Evolutionary conservation across 805 yeast species (phyloP).

Genomic region (Jamesozyma lodderae): DNA sequence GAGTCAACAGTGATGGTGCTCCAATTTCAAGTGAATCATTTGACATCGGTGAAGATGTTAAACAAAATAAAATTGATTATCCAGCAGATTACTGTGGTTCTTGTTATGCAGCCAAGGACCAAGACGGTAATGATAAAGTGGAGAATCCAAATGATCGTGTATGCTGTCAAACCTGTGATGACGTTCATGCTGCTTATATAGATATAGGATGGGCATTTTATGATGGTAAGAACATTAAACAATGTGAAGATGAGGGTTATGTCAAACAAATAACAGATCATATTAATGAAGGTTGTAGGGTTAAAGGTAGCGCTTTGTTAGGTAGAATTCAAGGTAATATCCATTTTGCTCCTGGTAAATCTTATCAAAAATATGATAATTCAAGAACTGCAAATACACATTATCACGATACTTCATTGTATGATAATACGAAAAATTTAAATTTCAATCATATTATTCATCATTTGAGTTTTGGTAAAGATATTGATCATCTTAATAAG

Average conservation of each 20-base stretch:
- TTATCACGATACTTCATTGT: constrained; percentile 77
- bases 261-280: constrained; percentile 51
- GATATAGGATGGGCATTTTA: constrained; percentile 76
- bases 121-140: constrained; percentile 36
- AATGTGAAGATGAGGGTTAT: constrained; percentile 86
- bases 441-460: constrained; percentile 71
- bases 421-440: constrained; percentile 47
- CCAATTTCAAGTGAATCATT: constrained; percentile 35
- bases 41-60: constrained; percentile 34
- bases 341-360: constrained; percentile 94
- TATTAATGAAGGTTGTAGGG: constrained; percentile 78
- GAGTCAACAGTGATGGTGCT: constrained; percentile 44
- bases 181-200: constrained; percentile 74
- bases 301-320: constrained; percentile 68
- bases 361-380: constrained; percentile 40
- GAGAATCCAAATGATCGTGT: constrained; percentile 33
- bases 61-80: constrained; percentile 16
- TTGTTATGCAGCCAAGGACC: constrained; percentile 78
- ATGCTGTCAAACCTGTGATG: constrained; percentile 82
- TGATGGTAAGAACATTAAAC: constrained; percentile 80
- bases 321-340: constrained; percentile 84
- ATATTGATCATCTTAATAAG: constrained; percentile 6
- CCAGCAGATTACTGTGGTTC: constrained; percentile 59
- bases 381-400: constrained; percentile 36
- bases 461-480: constrained; percentile 71